Evolutionary conservation across 2,329 filamentous ascomycete genomes (phyloP).

Genomic region (Talaromyces rugulosus): DNA sequence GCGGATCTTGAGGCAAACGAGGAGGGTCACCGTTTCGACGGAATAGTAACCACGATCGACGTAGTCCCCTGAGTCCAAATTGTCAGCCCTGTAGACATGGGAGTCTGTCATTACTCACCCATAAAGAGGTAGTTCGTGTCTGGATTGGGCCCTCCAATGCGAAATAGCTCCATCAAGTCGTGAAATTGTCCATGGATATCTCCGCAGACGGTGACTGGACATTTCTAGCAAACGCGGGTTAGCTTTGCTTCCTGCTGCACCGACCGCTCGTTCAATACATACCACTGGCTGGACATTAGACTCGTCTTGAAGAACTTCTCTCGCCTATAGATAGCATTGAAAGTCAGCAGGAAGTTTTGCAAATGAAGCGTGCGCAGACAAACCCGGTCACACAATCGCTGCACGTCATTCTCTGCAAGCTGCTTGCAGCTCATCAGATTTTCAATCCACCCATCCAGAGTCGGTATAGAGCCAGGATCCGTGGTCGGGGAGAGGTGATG

Average conservation of each 20-base stretch:
- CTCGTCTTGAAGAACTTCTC: constrained; percentile 94
- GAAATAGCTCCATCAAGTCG: constrained; percentile 98
- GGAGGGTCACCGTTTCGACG: constrained; percentile 93
- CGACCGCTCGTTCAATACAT: constrained; percentile 37
- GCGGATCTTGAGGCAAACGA: constrained; percentile 95
- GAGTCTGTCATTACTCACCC: constrained; percentile 56
- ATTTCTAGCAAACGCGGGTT: constrained; percentile 63
- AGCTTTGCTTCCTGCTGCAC: constrained; percentile 13
- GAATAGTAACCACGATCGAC: constrained; percentile 99
- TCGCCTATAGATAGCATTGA: constrained; percentile 56
- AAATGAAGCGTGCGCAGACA: constrained; percentile 27
- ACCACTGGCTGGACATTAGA: constrained; percentile 99
- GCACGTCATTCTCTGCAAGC: constrained; percentile 88
- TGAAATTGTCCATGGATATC: constrained; percentile 99
- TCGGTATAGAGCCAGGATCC: constrained; percentile 86
- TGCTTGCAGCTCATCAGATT: constrained; percentile 98
- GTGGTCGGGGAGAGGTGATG: constrained; percentile 70
- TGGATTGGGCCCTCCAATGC: constrained; percentile 95
- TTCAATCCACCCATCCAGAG: constrained; percentile 97
- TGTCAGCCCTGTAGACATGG: constrained; percentile 17
- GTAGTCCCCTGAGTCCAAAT: constrained; percentile 69
- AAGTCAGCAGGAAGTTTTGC: constrained; percentile 1
- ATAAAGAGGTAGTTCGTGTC: constrained; percentile 99
- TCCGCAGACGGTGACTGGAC: constrained; percentile 95
- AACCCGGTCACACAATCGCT: constrained; percentile 97